Evolutionary conservation across 2,329 filamentous ascomycete species (phyloP), one percentile per base, ranked within the genome.

Genomic region (Arachnomyces sp.): DNA sequence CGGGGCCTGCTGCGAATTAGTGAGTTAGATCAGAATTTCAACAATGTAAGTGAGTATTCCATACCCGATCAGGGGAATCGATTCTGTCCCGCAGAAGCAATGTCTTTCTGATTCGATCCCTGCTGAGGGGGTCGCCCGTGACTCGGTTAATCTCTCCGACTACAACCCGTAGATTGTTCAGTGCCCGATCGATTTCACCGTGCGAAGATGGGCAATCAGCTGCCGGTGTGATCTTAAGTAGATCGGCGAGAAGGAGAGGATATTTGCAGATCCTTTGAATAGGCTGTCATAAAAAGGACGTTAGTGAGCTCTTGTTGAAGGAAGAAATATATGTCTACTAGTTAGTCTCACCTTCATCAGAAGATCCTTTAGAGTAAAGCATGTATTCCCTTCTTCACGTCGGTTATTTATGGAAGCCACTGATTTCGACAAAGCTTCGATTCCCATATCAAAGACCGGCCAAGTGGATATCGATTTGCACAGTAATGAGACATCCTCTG

Each of bases 241-340:
- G 71, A 53, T 95, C 87, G 4, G 79, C 74, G 54, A 96, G 89
- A 2, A 96, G 69, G 3, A 98, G 69, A 8, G 87, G 87, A 56
- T 96, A 96, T 64, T 84, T 87, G 67, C 87, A 94, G 15, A 95
- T 76, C 40, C 90, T 77, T 63, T 98, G 90, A 14, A 95, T 89
- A 0, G 90, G 92, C 85, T 94, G 40, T 12, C 20, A 25, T 36
- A 14, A 14, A 28, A 13, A n/a, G 43, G 8, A 28, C n/a, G 12
- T 36, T 15, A 34, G 7, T 36, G 13, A 38, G 14, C 30, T 11
- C 12, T 28, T 39, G 41, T 49, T 46, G 46, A 31, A 15, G n/a
- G n/a, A 31, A 28, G 3, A 13, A 14, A 36, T 30, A 6, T 15
- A 40, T 32, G 31, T 14, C 11, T 37, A 14, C 15, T 18, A 25